A percentile compares a stretch with the other conserved stretches of the same genome.
Evolutionary conservation across 2,329 filamentous ascomycete species (phyloP).

Genomic region (Phoma sp.): DNA sequence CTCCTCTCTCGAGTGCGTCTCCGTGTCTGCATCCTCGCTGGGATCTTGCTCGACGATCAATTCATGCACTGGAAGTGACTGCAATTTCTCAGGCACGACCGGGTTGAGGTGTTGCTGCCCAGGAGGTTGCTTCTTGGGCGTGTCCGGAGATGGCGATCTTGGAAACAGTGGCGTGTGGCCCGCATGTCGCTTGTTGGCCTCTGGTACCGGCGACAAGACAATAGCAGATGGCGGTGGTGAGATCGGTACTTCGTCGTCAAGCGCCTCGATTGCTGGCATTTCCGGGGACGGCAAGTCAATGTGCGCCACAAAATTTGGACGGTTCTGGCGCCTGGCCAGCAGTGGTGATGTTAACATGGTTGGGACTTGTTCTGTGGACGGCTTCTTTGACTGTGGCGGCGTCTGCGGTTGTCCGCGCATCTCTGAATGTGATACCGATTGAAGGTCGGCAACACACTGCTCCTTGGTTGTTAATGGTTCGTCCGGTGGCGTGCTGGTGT

Average conservation of each 20-base stretch:
- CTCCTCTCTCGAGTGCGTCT: conserved; percentile 10
- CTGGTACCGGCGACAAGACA: conserved; percentile 43
- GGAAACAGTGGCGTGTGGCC: conserved; percentile 48
- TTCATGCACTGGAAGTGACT: conserved; percentile 21
- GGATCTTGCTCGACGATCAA: conserved; percentile 15
- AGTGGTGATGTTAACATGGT: conserved; percentile 24
- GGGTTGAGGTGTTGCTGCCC: conserved; percentile 1
- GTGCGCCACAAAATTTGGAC: conserved; percentile 29
- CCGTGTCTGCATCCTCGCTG: conserved; percentile 15
- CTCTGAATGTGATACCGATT: conserved; percentile 10
- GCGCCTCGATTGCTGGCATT: neutral
- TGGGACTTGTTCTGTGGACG: neutral
- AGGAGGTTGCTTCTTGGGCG: conserved; percentile 16
- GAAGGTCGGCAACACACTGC: conserved; percentile 21
- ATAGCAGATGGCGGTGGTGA: conserved; percentile 44
- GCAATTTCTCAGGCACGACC: conserved; percentile 10
- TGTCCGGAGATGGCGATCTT: conserved; percentile 3
- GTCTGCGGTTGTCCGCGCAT: conserved; percentile 9
- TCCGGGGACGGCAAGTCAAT: conserved; percentile 33
- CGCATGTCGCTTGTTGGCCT: conserved; percentile 44
- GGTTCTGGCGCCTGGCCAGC: conserved; percentile 33
- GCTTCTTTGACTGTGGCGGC: conserved; percentile 4
- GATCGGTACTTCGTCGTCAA: conserved; percentile 35
- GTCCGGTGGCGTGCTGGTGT: conserved; percentile 41
- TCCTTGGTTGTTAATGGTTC: conserved; percentile 37